phyloP scores from a whole-genome alignment of 768 basidiomycete genomes.

The Lactifluus hygrophoroides region DNA sequence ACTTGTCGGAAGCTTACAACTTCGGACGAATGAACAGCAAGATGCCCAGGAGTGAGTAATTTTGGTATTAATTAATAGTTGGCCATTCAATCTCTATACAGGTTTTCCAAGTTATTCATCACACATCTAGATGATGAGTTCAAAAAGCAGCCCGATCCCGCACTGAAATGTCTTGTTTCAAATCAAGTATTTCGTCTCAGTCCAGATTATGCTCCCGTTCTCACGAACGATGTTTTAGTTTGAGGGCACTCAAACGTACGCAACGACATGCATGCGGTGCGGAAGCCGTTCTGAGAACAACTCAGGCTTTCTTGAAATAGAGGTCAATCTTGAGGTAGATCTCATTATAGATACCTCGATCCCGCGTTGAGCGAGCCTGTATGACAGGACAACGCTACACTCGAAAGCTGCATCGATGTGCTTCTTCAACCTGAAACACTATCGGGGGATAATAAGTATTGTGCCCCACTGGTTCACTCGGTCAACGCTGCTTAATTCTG shows the following conservation, averaged over 20 bases:
- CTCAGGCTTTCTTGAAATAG: conserved; percentile 79
- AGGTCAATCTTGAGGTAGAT: conserved; percentile 70
- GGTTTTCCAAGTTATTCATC: conserved; percentile 94
- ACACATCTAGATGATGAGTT: conserved; percentile 82
- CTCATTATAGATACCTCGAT: neutral
- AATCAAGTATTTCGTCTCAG: conserved; percentile 46
- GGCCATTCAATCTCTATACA: conserved; percentile 26
- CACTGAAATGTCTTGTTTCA: conserved; percentile 58
- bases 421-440: conserved; percentile 64
- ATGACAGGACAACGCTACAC: conserved; percentile 53
- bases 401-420: conserved; percentile 65
- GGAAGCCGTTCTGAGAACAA: conserved; percentile 55
- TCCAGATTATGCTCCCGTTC: neutral
- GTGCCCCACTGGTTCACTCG: neutral
- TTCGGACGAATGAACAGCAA: conserved; percentile 83
- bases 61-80: neutral
- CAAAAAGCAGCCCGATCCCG: conserved; percentile 60
- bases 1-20: conserved; percentile 75
- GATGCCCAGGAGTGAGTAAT: conserved; percentile 85
- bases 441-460: conserved; percentile 78
- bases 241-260: conserved; percentile 77
- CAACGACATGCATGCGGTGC: conserved; percentile 70
- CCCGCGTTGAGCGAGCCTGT: neutral
- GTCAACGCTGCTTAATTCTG: neutral
- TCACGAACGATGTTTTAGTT: conserved; percentile 43